Conservation (phyloP, 768 basidiomycete genomes). For the Leucocoprinus sp. region DNA sequence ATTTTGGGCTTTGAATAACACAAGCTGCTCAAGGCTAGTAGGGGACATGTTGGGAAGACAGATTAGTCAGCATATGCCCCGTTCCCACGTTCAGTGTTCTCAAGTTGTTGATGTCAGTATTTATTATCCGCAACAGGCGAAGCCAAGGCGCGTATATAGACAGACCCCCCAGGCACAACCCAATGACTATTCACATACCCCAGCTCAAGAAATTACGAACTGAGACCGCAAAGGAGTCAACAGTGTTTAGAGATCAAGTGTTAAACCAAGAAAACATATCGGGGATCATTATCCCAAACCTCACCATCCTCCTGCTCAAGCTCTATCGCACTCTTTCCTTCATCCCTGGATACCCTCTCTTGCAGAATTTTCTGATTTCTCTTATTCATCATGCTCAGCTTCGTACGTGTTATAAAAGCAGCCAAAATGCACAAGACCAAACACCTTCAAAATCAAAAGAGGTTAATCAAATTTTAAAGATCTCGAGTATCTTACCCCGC, state of each 20-base stretch:
- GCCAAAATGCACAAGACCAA: constrained; percentile 33
- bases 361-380: constrained; percentile 20
- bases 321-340: background rate
- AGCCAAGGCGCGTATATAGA: too few relatives aligned
- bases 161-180: too few relatives aligned
- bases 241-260: too few relatives aligned
- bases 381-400: constrained; percentile 35
- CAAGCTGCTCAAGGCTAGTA: constrained; percentile 42
- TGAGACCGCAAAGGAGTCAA: too few relatives aligned
- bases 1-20: constrained; percentile 45
- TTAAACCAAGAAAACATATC: background rate
- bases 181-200: too few relatives aligned
- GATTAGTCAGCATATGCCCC: constrained; percentile 1
- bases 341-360: constrained; percentile 22
- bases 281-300: background rate
- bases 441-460: constrained; percentile 23
- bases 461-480: background rate
- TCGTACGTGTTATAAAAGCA: constrained; percentile 36
- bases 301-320: background rate
- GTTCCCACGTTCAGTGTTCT: too few relatives aligned
- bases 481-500: constrained; percentile 31
- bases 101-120: too few relatives aligned
- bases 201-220: too few relatives aligned
- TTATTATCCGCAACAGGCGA: too few relatives aligned
- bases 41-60: constrained; percentile 31